These are phyloP conservation scores for Erodium maritimum DNA, from an alignment of 345 rosid species.

Conservation along the genomic window DNA sequence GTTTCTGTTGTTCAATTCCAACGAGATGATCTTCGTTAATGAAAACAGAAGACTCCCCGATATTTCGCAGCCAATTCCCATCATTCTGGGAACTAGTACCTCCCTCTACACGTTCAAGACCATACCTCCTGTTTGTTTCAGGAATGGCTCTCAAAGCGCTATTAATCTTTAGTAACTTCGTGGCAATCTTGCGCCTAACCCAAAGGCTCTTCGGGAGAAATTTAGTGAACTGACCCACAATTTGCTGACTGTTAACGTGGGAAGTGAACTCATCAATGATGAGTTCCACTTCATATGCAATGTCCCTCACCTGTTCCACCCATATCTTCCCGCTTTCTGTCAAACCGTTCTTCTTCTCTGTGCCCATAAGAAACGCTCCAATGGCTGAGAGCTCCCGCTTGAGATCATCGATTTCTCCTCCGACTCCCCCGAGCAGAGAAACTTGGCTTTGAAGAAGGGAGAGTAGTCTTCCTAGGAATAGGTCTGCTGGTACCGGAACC, in stretches of 20 bases:
- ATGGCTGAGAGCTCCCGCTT: slow-evolving; percentile 6
- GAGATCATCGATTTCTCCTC: slow-evolving; percentile 4
- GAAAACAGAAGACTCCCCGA: slow-evolving; percentile 3
- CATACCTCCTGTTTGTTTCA: slow-evolving; percentile 2
- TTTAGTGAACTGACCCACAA: neutral
- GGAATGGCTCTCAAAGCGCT: neutral
- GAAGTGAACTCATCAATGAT: slow-evolving; percentile 8
- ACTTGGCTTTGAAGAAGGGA: slow-evolving; percentile 6
- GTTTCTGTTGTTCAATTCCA: neutral
- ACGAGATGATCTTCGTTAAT: slow-evolving; percentile 9
- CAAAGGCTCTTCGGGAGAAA: slow-evolving; percentile 1
- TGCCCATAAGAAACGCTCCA: slow-evolving; percentile 8
- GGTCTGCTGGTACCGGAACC: neutral
- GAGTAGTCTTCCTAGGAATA: neutral
- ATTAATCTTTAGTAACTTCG: no score
- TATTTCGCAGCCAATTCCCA: neutral
- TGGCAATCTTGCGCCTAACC: slow-evolving; percentile 8
- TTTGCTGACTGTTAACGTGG: neutral
- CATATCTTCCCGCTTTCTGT: slow-evolving; percentile 5
- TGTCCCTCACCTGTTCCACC: slow-evolving; percentile 3
- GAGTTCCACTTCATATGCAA: slow-evolving; percentile 10
- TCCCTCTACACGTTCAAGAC: neutral
- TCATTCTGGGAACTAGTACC: neutral
- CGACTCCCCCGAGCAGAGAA: slow-evolving; percentile 1
- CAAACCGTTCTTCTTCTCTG: neutral